Conservation (phyloP, 257 asterid genomes). For the Ophiorrhiza pumila region DNA sequence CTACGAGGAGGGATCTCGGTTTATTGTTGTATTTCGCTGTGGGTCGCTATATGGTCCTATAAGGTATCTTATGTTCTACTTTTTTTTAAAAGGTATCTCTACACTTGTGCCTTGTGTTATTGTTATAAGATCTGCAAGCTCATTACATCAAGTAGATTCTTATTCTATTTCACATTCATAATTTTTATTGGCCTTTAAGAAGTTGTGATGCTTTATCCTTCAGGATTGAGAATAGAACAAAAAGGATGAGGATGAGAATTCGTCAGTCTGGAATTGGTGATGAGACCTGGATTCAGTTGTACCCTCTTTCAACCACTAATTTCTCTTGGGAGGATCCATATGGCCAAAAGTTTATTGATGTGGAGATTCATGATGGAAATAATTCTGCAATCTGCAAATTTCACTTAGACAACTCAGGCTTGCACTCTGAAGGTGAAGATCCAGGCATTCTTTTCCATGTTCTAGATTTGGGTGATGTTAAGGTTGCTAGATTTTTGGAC, state of each 20-base stretch:
- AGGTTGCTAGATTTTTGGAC: slow-evolving; percentile 69
- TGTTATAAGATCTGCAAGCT: background rate
- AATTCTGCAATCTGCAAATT: slow-evolving; percentile 41
- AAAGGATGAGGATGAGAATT: slow-evolving; percentile 42
- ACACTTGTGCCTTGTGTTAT: background rate
- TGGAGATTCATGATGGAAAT: slow-evolving; percentile 41
- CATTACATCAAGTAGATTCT: background rate
- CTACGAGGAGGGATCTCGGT: slow-evolving; percentile 97
- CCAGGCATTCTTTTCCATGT: slow-evolving; percentile 64
- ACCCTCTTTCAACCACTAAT: slow-evolving; percentile 66
- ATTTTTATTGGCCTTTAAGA: background rate
- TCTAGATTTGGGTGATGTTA: slow-evolving; percentile 56
- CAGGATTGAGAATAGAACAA: slow-evolving; percentile 91
- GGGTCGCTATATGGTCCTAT: slow-evolving; percentile 84
- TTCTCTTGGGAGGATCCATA: slow-evolving; percentile 93
- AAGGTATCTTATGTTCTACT: slow-evolving; percentile 43
- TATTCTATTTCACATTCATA: background rate
- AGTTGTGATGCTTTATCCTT: slow-evolving; percentile 22
- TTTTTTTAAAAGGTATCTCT: background rate
- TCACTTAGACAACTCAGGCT: slow-evolving; percentile 59
- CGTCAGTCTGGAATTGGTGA: slow-evolving; percentile 90
- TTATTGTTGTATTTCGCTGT: slow-evolving; percentile 80
- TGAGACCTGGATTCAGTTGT: slow-evolving; percentile 67
- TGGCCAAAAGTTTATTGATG: slow-evolving; percentile 69
- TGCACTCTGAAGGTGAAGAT: slow-evolving; percentile 46